Evolutionary conservation across 2,329 filamentous ascomycete species (phyloP), one percentile per base, ranked within the genome.

Genomic region (Hypocreales sp.): DNA sequence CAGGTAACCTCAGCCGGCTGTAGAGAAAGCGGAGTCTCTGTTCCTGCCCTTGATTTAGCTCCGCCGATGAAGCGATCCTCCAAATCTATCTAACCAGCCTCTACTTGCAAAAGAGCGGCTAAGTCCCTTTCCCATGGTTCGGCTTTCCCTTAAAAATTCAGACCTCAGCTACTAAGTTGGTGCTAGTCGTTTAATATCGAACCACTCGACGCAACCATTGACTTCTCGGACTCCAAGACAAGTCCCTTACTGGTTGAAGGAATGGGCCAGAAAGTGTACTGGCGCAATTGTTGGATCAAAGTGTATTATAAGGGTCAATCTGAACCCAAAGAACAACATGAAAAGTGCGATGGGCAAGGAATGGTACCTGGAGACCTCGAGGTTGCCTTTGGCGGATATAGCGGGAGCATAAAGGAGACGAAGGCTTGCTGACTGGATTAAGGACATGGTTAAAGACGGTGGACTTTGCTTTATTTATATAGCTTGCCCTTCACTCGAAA

Each of bases 401-500:
- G 22, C 9, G 22, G 22, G 5, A 24, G 22, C 4, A 24, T 24
- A 24, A 15, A 15, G 11, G 4, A 24, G 22, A 24, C 7, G 13
- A 15, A 24, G 22, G 8, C 8, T n/a, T n/a, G n/a, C n/a, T n/a
- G n/a, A n/a, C n/a, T n/a, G n/a, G 22, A 15, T 24, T 3, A 9
- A 15, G 14, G 22, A 24, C 4, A n/a, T n/a, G n/a, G n/a, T n/a
- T n/a, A n/a, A n/a, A n/a, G n/a, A n/a, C n/a, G n/a, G n/a, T n/a
- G 14, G 11, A 24, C 7, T 5, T 15, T 7, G 6, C 5, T 21
- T 28, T 16, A 28, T 22, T 18, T 20, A 11, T 15, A 28, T 11
- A 28, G 20, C 20, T 28, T 28, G 7, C n/a, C 15, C 16, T 22
- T 28, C 9, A 28, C 6, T 21, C 20, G 26, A 18, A 28, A 8